Percentiles rank a stretch among this genome's conserved stretches.
Evolutionary conservation across 106 monocot genomes (phyloP).

Genomic region (Dioscorea dumetorum): DNA sequence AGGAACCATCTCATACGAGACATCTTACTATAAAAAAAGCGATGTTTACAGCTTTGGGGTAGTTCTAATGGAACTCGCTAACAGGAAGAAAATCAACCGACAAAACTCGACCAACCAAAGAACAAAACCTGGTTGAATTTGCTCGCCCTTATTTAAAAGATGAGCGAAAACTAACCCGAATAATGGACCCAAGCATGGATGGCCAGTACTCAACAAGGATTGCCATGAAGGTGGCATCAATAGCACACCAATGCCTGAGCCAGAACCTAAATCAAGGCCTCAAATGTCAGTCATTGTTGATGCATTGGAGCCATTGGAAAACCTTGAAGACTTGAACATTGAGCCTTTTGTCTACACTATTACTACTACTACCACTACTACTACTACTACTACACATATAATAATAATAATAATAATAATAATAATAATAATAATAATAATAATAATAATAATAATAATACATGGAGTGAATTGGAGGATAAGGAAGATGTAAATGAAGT

Average conservation of each 20-base stretch:
- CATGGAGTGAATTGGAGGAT: background rate
- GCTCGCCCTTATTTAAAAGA: conserved; percentile 46
- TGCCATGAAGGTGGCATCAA: conserved; percentile 35
- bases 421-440: too few species aligned
- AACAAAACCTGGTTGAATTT: conserved; percentile 71
- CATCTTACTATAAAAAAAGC: conserved; percentile 64
- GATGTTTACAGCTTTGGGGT: conserved; percentile 87
- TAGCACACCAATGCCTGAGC: conserved; percentile 59
- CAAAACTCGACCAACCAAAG: conserved; percentile 27
- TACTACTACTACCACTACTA: background rate
- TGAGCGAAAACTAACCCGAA: conserved; percentile 24
- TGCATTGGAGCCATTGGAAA: conserved; percentile 39
- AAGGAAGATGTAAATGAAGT: background rate
- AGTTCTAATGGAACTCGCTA: conserved; percentile 61
- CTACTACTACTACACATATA: too few species aligned
- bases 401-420: too few species aligned
- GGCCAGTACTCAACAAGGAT: conserved; percentile 48
- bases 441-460: too few species aligned
- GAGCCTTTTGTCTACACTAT: conserved; percentile 36
- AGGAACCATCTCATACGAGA: conserved; percentile 13
- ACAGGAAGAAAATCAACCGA: conserved; percentile 51
- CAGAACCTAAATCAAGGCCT: conserved; percentile 53
- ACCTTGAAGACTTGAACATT: conserved; percentile 17
- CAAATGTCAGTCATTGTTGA: conserved; percentile 43
- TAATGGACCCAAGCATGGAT: conserved; percentile 61